A percentile compares a stretch with the other conserved stretches of the same genome.
phyloP scores from a whole-genome alignment of 306 rosid genomes.

The Cyclanthera cordifolia region DNA sequence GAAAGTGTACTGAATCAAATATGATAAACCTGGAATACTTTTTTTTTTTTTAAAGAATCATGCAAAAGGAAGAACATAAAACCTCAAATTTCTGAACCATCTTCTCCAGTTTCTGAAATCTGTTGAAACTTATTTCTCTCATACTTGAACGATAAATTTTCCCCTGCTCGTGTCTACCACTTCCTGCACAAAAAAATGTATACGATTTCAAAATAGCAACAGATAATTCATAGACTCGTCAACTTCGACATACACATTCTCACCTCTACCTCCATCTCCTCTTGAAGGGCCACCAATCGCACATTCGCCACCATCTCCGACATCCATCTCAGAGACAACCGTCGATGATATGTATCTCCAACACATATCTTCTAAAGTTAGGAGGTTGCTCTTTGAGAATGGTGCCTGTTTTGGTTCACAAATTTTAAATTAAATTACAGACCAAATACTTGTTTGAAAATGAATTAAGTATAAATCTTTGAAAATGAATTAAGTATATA shows the following conservation, averaged over 20 bases:
- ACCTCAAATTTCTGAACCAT: constrained; percentile 75
- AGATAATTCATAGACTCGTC: constrained; percentile 72
- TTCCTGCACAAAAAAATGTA: constrained; percentile 79
- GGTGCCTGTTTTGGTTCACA: too few species aligned
- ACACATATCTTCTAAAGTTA: too few species aligned
- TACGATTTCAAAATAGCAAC: constrained; percentile 66
- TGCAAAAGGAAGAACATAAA: background rate
- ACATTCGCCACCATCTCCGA: constrained; percentile 76
- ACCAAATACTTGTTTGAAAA: too few species aligned
- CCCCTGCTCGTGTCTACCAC: too few species aligned
- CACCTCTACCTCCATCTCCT: constrained; percentile 91
- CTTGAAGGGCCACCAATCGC: too few species aligned
- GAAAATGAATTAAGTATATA: too few species aligned
- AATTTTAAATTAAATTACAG: too few species aligned
- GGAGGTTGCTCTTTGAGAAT: too few species aligned
- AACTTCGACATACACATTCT: constrained; percentile 69
- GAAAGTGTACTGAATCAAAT: background rate
- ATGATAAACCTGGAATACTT: background rate
- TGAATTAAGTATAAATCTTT: too few species aligned
- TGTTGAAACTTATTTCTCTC: constrained; percentile 75
- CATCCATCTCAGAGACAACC: too few species aligned
- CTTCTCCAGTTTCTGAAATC: constrained; percentile 86
- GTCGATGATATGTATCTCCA: too few species aligned
- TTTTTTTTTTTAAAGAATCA: background rate
- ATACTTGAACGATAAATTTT: constrained; percentile 67